phyloP scores from a whole-genome alignment of 2,329 filamentous ascomycete genomes.

The Massarina eburnea region DNA sequence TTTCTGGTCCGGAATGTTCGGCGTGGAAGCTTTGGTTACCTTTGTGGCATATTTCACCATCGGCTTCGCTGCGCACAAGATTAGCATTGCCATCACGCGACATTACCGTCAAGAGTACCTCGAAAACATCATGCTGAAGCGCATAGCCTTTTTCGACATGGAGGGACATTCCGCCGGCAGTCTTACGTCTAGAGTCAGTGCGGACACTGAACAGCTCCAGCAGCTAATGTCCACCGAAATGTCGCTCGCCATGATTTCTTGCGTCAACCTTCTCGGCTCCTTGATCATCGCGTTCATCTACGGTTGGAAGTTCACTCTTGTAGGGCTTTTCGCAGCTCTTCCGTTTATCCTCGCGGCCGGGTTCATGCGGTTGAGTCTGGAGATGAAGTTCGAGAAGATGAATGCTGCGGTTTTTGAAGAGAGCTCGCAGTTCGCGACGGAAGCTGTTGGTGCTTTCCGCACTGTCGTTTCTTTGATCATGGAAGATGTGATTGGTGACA shows the following conservation, averaged over 20 bases:
- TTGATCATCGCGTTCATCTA: conserved; percentile 69
- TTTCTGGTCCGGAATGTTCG: conserved; percentile 70
- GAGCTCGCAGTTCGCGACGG: conserved; percentile 73
- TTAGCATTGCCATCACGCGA: conserved; percentile 49
- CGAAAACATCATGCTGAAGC: conserved; percentile 60
- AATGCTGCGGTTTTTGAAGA: conserved; percentile 69
- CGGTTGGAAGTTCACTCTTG: conserved; percentile 75
- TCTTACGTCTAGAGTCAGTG: conserved; percentile 58
- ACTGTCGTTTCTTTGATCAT: conserved; percentile 72
- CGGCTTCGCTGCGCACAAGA: conserved; percentile 36
- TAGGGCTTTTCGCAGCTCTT: conserved; percentile 62
- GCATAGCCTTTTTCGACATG: conserved; percentile 62
- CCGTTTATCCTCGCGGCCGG: conserved; percentile 54
- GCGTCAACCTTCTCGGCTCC: conserved; percentile 67
- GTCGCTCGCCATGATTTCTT: conserved; percentile 60
- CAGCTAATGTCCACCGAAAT: conserved; percentile 66
- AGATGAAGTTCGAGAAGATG: conserved; percentile 69
- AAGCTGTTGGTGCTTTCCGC: conserved; percentile 72
- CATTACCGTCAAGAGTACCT: conserved; percentile 64
- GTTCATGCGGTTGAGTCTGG: conserved; percentile 57
- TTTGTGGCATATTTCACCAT: conserved; percentile 58
- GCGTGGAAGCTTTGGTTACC: conserved; percentile 57
- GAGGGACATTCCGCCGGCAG: conserved; percentile 63
- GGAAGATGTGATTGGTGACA: conserved; percentile 64
- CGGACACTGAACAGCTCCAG: conserved; percentile 62